These are phyloP conservation scores for Globisporangium cylindrosporum DNA, from an alignment of 352 stramenopile species.

Conservation along the genomic window DNA sequence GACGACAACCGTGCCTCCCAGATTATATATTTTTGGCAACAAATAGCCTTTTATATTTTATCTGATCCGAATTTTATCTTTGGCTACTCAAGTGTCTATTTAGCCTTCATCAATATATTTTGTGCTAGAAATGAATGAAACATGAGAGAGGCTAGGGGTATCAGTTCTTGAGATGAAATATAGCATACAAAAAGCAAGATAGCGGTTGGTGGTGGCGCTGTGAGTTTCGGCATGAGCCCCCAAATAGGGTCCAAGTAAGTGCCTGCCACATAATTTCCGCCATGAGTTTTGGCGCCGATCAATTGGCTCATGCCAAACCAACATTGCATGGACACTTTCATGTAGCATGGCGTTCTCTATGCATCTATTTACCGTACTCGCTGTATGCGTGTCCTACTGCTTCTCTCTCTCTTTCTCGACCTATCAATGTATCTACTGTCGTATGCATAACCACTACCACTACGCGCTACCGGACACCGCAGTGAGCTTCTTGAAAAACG, in stretches of 20 bases:
- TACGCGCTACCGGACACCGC: constrained; percentile 11
- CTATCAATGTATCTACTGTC: neutral
- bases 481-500: constrained; percentile 78
- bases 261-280: constrained; percentile 12
- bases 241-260: neutral
- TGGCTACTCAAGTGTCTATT: too few relatives aligned
- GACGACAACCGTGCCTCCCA: constrained; percentile 11
- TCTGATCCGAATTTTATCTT: constrained; percentile 6
- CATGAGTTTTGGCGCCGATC: neutral
- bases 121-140: neutral
- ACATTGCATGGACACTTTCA: neutral
- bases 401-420: neutral
- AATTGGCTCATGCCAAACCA: neutral
- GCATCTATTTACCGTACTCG: constrained; percentile 6
- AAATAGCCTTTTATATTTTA: neutral
- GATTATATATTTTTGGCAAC: neutral
- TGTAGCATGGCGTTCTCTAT: constrained; percentile 4
- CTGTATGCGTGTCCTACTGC: constrained; percentile 1
- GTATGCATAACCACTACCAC: neutral
- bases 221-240: constrained; percentile 3
- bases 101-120: constrained; percentile 1
- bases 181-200: constrained; percentile 27
- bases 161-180: constrained; percentile 3
- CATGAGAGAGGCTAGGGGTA: constrained; percentile 8
- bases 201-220: constrained; percentile 15